Base-by-base conservation (phyloP, 1,284 basidiomycete species). In the Caloboletus firmus region DNA sequence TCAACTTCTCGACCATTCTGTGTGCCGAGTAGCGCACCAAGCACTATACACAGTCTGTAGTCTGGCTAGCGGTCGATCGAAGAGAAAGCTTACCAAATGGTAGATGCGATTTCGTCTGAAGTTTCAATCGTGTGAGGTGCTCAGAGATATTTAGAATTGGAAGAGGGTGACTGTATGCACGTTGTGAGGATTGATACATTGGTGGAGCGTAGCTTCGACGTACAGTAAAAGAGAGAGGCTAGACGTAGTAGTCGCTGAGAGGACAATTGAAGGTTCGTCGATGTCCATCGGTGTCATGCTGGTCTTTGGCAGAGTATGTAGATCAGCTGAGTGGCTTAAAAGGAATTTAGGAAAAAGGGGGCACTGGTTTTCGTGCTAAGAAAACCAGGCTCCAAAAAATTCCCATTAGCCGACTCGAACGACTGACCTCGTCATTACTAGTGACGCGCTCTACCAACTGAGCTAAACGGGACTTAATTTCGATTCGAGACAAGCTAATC, bases 131-230 rank as follows among this genome's bases (percentile, higher is more conserved):
- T 40, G 91, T 97, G 61, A 92, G 80, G 74, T 98, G 95, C 66
- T 99, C 96, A 1, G 95, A 97, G 62, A 99, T 91, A 73, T 95
- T 98, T 59, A 99, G 82, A 67, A 99, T 94, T 10, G 97, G 93
- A 17, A 98, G 81, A 28, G 96, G 96, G 73, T 99, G 96, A 51
- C 94, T 96, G 67, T 58, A 66, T 56, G 56, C 55, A 48, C 17
- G 52, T n/a, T 45, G 49, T 66, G 49, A 60, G 55, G 17, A 10
- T 31, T 51, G n/a, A 40, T 42, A 43, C 34, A 28, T 40, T 22
- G 15, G 40, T 40, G 36, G 32, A 32, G 43, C 32, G 12, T 34
- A 49, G 30, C 45, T 44, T 48, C 15, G 40, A 71, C 85, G 59
- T 63, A 91, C 88, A 91, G 72, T 30, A 86, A 83, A 52, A 91